Evolutionary conservation across 78 protist genomes (phyloP), one percentile per base, ranked within the genome.

Genomic region (Bodo saltans): DNA sequence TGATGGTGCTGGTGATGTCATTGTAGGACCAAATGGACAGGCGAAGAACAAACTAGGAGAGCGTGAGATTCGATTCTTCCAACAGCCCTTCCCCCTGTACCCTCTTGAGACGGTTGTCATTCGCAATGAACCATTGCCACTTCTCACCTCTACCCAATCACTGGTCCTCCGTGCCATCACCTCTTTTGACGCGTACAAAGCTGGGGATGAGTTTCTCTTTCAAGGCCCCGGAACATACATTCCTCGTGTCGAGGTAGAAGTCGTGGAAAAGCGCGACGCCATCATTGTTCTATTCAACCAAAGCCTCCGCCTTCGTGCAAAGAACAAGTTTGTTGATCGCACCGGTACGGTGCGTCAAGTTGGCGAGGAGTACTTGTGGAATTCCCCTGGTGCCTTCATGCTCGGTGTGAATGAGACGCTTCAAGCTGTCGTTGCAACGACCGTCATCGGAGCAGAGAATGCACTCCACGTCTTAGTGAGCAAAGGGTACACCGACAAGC

Each of bases 171-270:
- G 91, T 28, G 93, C 96, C 52, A 42, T 38, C 68, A 93, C 93
- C 87, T 68, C 41, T 72, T 88, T 91, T n/a, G 60, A 38, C 33
- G 68, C 28, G 27, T 91, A 88, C 85, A 41, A 40, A 39, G 88
- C 90, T 53, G 91, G 92, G 33, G 92, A 91, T n/a, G 89, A 93
- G 86, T 93, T 93, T 93, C 85, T 89, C 39, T 90, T 90, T 33
- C 71, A 74, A 34, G 92, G 86, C n/a, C 72, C 88, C 42, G 89
- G 90, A 69, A 89, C 93, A 69, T 92, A 89, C 80, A 32, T 83
- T 2, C 94, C 92, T 68, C 88, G 71, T 79, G 93, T 91, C 39
- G 21, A 89, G 69, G 92, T 70, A 30, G 83, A 74, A 38, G 86
- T 91, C 25, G 85, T 84, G 12, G 87, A 88, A 70, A 84, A 89